phyloP scores from a whole-genome alignment of 495 filamentous ascomycete genomes.

The Penicillium flavigenum region DNA sequence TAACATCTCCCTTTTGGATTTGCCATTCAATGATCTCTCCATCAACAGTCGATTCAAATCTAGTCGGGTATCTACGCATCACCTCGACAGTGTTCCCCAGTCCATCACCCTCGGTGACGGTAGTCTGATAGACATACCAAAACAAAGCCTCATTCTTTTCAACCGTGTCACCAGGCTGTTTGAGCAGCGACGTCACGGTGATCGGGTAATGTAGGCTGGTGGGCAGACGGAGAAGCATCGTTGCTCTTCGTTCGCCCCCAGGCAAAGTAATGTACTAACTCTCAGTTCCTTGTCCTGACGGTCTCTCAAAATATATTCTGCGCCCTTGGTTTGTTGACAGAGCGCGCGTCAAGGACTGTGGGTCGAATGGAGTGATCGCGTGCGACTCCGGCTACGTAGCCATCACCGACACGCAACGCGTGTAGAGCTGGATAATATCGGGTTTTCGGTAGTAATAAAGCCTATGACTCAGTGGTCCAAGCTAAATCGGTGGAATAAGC shows the following conservation, averaged over 20 bases:
- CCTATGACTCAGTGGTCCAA: neutral
- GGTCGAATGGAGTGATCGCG: constrained; percentile 27
- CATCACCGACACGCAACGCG: constrained; percentile 38
- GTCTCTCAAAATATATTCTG: neutral
- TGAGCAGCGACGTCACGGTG: constrained; percentile 84
- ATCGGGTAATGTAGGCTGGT: constrained; percentile 82
- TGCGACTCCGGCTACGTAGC: constrained; percentile 33
- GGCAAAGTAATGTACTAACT: constrained; percentile 14
- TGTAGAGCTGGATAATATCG: constrained; percentile 1
- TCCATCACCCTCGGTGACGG: constrained; percentile 69
- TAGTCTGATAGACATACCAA: constrained; percentile 78
- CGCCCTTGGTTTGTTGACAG: constrained; percentile 2
- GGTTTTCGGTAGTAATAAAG: neutral
- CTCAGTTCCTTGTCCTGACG: constrained; percentile 9
- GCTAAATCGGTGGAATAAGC: neutral
- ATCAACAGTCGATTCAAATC: constrained; percentile 80
- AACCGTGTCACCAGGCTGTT: constrained; percentile 70
- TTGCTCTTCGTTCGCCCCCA: constrained; percentile 27
- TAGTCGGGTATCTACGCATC: constrained; percentile 66
- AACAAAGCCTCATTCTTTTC: constrained; percentile 73
- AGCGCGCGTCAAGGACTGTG: constrained; percentile 12
- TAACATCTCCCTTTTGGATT: constrained; percentile 67
- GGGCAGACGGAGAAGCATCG: constrained; percentile 55
- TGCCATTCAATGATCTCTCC: constrained; percentile 76
- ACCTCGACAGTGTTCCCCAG: constrained; percentile 66